Evolutionary conservation across 345 rosid genomes (phyloP).

Genomic region (Reutealis trisperma): DNA sequence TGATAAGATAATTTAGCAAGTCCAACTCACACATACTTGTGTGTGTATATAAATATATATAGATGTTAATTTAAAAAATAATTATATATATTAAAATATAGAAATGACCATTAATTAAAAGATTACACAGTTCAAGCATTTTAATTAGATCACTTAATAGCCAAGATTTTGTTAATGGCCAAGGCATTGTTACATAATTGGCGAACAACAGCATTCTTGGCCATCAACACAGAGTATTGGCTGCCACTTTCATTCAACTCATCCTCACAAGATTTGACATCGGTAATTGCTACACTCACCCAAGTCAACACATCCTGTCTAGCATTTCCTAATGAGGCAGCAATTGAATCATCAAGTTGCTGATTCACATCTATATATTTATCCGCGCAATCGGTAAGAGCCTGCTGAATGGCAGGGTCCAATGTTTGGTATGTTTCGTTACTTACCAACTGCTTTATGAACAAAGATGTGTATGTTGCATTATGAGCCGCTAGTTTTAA

Average conservation of each 20-base stretch:
- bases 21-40: too few relatives aligned
- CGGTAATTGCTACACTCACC: conserved; percentile 50
- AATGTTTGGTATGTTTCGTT: conserved; percentile 3
- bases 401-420: conserved; percentile 54
- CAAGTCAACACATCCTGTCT: conserved; percentile 39
- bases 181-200: conserved; percentile 49
- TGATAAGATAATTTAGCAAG: too few relatives aligned
- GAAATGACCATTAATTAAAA: too few relatives aligned
- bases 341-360: conserved; percentile 62
- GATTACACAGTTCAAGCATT: too few relatives aligned
- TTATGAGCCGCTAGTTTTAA: conserved; percentile 41
- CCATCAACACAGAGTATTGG: not conserved
- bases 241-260: conserved; percentile 24
- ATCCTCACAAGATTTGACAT: conserved; percentile 42
- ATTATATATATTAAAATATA: too few relatives aligned
- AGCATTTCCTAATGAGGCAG: conserved; percentile 45
- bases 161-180: conserved; percentile 10
- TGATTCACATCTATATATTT: conserved; percentile 51
- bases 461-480: conserved; percentile 43
- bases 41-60: too few relatives aligned
- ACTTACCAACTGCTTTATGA: conserved; percentile 29
- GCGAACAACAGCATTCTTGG: conserved; percentile 38
- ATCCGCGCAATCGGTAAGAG: conserved; percentile 58
- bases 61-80: too few relatives aligned
- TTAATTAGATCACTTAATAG: too few relatives aligned